phyloP scores from a whole-genome alignment of 2,329 filamentous ascomycete genomes.

The Fusarium aywerte region DNA sequence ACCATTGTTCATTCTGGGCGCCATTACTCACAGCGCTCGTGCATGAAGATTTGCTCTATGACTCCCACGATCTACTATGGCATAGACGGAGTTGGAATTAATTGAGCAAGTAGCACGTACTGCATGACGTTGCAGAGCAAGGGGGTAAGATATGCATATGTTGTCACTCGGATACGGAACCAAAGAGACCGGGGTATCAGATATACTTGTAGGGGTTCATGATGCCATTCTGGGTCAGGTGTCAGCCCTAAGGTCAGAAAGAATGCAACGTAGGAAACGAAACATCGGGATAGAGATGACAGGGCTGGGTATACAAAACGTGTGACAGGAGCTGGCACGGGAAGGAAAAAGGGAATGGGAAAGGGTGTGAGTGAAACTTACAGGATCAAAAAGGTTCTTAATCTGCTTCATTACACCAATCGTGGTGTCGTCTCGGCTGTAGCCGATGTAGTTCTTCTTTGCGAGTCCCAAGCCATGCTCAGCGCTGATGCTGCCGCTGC shows the following conservation, averaged over 20 bases:
- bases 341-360: not conserved
- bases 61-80: not conserved
- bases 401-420: constrained; percentile 93
- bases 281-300: not conserved
- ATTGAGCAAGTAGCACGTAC: constrained; percentile 13
- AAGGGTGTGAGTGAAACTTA: constrained; percentile 61
- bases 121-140: constrained; percentile 11
- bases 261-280: constrained; percentile 3
- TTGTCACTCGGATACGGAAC: constrained; percentile 26
- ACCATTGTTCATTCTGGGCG: not conserved
- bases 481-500: constrained; percentile 92
- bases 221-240: constrained; percentile 80
- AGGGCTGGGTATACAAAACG: constrained; percentile 18
- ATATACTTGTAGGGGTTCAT: constrained; percentile 99
- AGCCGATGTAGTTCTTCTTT: constrained; percentile 95
- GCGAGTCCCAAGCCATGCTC: constrained; percentile 94
- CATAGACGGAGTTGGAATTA: constrained; percentile 11
- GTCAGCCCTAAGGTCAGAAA: constrained; percentile 42
- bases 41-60: constrained; percentile 2
- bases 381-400: constrained; percentile 93
- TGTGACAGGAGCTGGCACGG: not conserved
- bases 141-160: constrained; percentile 24
- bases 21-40: constrained; percentile 4
- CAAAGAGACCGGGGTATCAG: constrained; percentile 47
- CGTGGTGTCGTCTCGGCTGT: constrained; percentile 89